A percentile compares a stretch with the other conserved stretches of the same genome.
These are phyloP conservation scores for Mycena amicta DNA, from an alignment of 768 basidiomycete genomes.

Conservation along the genomic window DNA sequence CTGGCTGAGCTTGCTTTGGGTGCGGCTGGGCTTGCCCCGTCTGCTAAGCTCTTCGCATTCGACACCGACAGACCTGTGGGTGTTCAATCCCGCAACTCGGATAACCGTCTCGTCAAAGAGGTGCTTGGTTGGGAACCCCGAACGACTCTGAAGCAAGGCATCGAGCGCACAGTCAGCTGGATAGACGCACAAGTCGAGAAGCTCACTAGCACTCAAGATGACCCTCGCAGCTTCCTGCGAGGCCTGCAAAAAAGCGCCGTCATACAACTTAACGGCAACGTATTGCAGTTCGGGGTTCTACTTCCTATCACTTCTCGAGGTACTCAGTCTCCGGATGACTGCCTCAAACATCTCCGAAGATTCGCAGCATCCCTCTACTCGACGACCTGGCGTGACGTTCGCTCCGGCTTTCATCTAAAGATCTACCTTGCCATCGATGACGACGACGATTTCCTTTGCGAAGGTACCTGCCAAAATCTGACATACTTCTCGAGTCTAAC, in stretches of 20 bases:
- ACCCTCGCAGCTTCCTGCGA: constrained; percentile 37
- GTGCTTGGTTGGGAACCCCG: constrained; percentile 46
- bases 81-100: constrained; percentile 53
- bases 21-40: neutral
- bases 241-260: constrained; percentile 14
- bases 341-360: constrained; percentile 41
- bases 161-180: constrained; percentile 51
- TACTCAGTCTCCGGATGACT: constrained; percentile 32
- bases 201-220: constrained; percentile 38
- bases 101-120: constrained; percentile 41
- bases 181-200: constrained; percentile 41
- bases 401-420: constrained; percentile 36
- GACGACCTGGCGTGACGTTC: constrained; percentile 50
- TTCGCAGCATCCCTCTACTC: constrained; percentile 47
- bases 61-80: constrained; percentile 40
- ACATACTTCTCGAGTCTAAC: neutral
- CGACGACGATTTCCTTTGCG: constrained; percentile 46
- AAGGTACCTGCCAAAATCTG: neutral
- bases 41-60: neutral
- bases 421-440: constrained; percentile 58
- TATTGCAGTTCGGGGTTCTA: constrained; percentile 48
- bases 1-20: constrained; percentile 45
- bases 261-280: neutral
- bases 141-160: constrained; percentile 46
- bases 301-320: constrained; percentile 62